Evolutionary conservation across 768 basidiomycete genomes (phyloP), one percentile per base, ranked within the genome.

Genomic region (Xerocomellus dryophilus): DNA sequence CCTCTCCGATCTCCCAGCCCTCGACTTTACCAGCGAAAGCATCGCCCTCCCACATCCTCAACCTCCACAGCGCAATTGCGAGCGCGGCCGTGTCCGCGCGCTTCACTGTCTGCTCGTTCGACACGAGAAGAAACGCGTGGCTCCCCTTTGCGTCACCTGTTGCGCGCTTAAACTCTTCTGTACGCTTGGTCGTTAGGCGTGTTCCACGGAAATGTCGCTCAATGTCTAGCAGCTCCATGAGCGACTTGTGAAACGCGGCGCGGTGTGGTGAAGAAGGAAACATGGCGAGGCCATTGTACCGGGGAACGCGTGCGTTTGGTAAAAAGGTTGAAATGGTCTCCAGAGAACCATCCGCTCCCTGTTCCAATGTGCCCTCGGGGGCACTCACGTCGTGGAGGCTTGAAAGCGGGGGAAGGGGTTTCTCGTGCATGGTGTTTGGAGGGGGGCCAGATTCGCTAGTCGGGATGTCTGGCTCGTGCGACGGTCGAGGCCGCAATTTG

Each of bases 21-120:
- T 47, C 25, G 11, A 20, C 45, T 14, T 32, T 17, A 38, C 44
- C 43, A 17, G 25, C 21, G n/a, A 62, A 71, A 4, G 66, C 45
- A 39, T 71, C 73, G 2, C 83, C 81, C 62, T 90, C 85, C 77
- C 85, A 93, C 81, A 92, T 83, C 54, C 84, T 76, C 40, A 91
- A 54, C 56, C 91, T 81, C 90, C 90, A 93, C 17, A 93, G 64
- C 1, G 91, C 88, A 40, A 86, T 78, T 0, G 85, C 86, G 12
- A 87, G 71, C 7, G 83, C 77, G 2, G 79, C 83, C 7, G 81
- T 73, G 61, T 93, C 90, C 0, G 77, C 84, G 35, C 82, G 74
- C 50, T 67, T 68, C 17, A 78, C 65, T 0, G 78, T 81, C 23
- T 76, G 67, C 14, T 70, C 72, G 50, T 81, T 76, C 7, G 87